phyloP scores from a whole-genome alignment of 2,329 filamentous ascomycete genomes.

The Paecilomyces niveus region DNA sequence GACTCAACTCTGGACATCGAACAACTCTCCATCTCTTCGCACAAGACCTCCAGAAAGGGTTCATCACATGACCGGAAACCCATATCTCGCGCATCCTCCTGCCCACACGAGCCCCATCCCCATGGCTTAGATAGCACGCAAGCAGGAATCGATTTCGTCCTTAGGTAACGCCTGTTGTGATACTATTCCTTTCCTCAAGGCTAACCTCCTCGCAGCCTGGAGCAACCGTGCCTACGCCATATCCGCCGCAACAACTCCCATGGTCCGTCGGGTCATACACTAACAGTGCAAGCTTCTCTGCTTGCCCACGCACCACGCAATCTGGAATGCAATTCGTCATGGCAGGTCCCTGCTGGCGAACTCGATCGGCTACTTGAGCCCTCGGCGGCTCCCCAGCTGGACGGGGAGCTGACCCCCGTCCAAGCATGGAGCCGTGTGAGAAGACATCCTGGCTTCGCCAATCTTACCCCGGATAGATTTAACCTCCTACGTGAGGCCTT shows the following conservation, averaged over 20 bases:
- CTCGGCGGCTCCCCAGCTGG: conserved; percentile 4
- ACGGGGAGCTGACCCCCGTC: conserved; percentile 27
- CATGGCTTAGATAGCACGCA: conserved; percentile 19
- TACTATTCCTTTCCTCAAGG: background rate
- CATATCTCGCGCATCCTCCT: background rate
- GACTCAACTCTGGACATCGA: background rate
- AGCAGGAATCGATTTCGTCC: conserved; percentile 24
- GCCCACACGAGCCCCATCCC: conserved; percentile 11
- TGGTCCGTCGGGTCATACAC: conserved; percentile 16
- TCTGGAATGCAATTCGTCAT: background rate
- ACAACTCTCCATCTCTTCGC: background rate
- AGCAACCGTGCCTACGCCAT: conserved; percentile 20
- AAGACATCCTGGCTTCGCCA: conserved; percentile 14
- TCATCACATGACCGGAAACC: background rate
- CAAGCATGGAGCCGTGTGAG: conserved; percentile 29
- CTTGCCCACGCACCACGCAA: conserved; percentile 14
- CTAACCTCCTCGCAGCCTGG: conserved; percentile 11
- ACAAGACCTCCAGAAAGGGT: background rate
- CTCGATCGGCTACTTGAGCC: conserved; percentile 10
- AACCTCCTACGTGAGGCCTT: conserved; percentile 9
- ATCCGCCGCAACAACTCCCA: conserved; percentile 6
- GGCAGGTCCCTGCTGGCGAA: conserved; percentile 7
- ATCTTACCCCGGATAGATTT: conserved; percentile 13
- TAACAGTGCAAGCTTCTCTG: conserved; percentile 20
- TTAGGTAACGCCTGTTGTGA: conserved; percentile 11